Evolutionary conservation across 768 basidiomycete species (phyloP).

Genomic region (Lactifluus piperatus): DNA sequence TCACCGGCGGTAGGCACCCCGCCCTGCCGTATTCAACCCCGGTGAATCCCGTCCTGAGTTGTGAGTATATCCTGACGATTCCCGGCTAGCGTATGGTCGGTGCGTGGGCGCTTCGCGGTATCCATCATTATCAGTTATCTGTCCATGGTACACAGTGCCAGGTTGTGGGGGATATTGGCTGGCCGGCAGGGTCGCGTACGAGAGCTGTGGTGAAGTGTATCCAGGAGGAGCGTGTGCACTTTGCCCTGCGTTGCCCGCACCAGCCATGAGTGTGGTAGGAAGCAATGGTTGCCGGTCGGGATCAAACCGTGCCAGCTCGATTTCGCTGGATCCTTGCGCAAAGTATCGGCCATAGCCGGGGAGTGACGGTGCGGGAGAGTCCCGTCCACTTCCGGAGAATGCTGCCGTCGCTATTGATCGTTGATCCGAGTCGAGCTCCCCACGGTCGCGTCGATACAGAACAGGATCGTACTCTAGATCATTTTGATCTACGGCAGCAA

Average conservation of each 20-base stretch:
- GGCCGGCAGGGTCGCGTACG: slow-evolving; percentile 14
- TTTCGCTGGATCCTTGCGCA: slow-evolving; percentile 28
- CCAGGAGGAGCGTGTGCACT: slow-evolving; percentile 1
- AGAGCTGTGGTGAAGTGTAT: slow-evolving; percentile 22
- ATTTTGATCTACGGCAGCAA: slow-evolving; percentile 70
- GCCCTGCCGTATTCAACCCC: slow-evolving; percentile 3
- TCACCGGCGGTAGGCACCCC: slow-evolving; percentile 6
- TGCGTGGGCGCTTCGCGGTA: slow-evolving; percentile 56
- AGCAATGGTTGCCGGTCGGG: slow-evolving; percentile 57
- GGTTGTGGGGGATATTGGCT: slow-evolving; percentile 33
- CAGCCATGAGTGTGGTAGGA: slow-evolving; percentile 17
- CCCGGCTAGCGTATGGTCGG: slow-evolving; percentile 36
- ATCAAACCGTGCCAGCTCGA: slow-evolving; percentile 52
- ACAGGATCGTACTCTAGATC: slow-evolving; percentile 80
- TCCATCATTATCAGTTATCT: slow-evolving; percentile 28
- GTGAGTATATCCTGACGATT: slow-evolving; percentile 21
- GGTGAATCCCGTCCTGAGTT: slow-evolving; percentile 18
- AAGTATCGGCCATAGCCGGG: slow-evolving; percentile 51
- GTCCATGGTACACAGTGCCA: slow-evolving; percentile 35
- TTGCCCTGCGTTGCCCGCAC: not conserved
- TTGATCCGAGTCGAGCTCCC: slow-evolving; percentile 83
- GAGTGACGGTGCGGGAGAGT: slow-evolving; percentile 33
- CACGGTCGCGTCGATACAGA: slow-evolving; percentile 70
- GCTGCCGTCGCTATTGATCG: slow-evolving; percentile 56
- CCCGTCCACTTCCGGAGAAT: slow-evolving; percentile 32